Evolutionary conservation across 371 early-diverging fungal species (phyloP).

Genomic region (Synchytrium microbalum): DNA sequence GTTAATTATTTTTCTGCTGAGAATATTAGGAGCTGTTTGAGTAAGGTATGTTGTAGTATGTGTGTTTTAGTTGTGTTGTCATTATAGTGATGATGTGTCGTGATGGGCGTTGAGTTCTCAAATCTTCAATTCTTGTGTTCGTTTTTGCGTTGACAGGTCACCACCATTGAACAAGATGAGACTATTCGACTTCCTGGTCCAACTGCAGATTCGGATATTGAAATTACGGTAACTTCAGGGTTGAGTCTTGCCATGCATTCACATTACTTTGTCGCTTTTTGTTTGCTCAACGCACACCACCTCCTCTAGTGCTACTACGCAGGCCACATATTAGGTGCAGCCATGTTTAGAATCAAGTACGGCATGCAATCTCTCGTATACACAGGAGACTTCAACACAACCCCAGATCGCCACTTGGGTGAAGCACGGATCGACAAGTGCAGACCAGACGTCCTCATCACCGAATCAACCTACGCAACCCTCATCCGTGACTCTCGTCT

Average conservation of each 20-base stretch:
- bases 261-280: constrained; percentile 65
- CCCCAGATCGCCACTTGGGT: constrained; percentile 99
- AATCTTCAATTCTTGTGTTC: constrained; percentile 78
- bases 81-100: background rate
- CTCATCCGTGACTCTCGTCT: constrained; percentile 79
- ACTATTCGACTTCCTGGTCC: constrained; percentile 47
- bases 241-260: constrained; percentile 91
- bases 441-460: constrained; percentile 92
- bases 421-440: constrained; percentile 76
- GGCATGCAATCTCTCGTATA: constrained; percentile 84
- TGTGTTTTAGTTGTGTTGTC: background rate
- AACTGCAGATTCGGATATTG: constrained; percentile 74
- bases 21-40: constrained; percentile 75
- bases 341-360: constrained; percentile 98
- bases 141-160: constrained; percentile 68
- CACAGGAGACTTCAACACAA: constrained; percentile 99
- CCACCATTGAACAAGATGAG: constrained; percentile 82
- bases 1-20: constrained; percentile 68
- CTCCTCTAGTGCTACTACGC: constrained; percentile 97
- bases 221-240: constrained; percentile 78
- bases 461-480: constrained; percentile 99
- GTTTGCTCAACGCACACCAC: constrained; percentile 66
- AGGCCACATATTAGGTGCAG: constrained; percentile 99
- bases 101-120: constrained; percentile 32
- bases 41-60: constrained; percentile 65